Conservation (phyloP, 257 asterid species). For the Plantago major region DNA sequence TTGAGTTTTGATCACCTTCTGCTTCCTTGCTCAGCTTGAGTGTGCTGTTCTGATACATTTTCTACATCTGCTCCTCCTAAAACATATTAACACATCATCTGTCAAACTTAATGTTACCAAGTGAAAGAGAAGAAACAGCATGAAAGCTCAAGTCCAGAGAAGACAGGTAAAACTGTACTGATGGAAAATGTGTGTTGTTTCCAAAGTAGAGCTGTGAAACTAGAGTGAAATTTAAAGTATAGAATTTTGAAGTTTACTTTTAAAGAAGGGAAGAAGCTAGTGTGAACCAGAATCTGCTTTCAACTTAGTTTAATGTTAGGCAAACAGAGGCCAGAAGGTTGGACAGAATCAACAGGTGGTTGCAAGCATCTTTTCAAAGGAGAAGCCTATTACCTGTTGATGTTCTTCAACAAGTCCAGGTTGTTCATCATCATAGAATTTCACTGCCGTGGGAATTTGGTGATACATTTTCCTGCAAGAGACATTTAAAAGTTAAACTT, state of each 20-base stretch:
- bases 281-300: too few species aligned
- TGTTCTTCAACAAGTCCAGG: conserved; percentile 29
- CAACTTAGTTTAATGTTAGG: too few species aligned
- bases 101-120: background rate
- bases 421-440: conserved; percentile 26
- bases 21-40: conserved; percentile 26
- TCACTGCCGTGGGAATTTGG: conserved; percentile 30
- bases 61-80: conserved; percentile 29
- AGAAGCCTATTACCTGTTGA: conserved; percentile 37
- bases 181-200: too few species aligned
- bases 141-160: background rate
- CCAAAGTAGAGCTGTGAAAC: too few species aligned
- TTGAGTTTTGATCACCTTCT: conserved; percentile 24
- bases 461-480: conserved; percentile 44
- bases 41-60: conserved; percentile 24
- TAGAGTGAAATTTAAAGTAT: too few species aligned
- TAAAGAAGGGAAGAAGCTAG: too few species aligned
- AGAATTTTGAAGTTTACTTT: too few species aligned
- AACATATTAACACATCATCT: background rate
- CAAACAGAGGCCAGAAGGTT: too few species aligned
- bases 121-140: background rate
- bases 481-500: background rate
- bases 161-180: too few species aligned
- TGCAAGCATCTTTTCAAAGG: background rate
- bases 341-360: too few species aligned